Evolutionary conservation across 306 rosid genomes (phyloP).

Genomic region (Styphnolobium japonicum): DNA sequence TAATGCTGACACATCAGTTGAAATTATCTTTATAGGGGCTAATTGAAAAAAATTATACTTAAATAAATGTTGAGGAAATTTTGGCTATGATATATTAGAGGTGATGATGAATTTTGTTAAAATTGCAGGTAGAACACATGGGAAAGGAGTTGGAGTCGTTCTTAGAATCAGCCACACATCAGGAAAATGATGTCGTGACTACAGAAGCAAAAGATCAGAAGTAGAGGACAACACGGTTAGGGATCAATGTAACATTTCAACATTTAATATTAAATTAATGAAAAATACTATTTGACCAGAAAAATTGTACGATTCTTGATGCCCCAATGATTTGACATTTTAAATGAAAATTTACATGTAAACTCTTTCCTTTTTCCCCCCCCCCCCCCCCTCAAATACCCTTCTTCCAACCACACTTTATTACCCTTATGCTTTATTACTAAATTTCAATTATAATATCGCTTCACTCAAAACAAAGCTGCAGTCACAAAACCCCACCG

Average conservation of each 20-base stretch:
- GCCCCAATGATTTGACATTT: too few relatives aligned
- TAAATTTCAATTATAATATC: too few relatives aligned
- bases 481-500: too few relatives aligned
- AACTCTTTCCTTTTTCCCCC: too few relatives aligned
- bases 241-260: neutral
- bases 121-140: conserved; percentile 44
- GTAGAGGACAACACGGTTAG: neutral
- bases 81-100: neutral
- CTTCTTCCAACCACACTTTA: too few relatives aligned
- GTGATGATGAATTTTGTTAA: neutral
- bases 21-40: neutral
- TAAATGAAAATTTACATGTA: too few relatives aligned
- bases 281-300: too few relatives aligned
- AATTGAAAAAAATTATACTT: neutral
- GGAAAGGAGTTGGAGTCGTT: conserved; percentile 32
- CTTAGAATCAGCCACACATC: conserved; percentile 18
- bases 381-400: too few relatives aligned
- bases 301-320: too few relatives aligned
- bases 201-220: neutral
- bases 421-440: too few relatives aligned
- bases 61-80: neutral
- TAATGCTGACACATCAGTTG: neutral
- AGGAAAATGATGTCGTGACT: neutral
- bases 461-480: too few relatives aligned
- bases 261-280: too few relatives aligned